phyloP scores from a whole-genome alignment of 1,139 yeast species.

The Yamadazyma dushanensis region DNA sequence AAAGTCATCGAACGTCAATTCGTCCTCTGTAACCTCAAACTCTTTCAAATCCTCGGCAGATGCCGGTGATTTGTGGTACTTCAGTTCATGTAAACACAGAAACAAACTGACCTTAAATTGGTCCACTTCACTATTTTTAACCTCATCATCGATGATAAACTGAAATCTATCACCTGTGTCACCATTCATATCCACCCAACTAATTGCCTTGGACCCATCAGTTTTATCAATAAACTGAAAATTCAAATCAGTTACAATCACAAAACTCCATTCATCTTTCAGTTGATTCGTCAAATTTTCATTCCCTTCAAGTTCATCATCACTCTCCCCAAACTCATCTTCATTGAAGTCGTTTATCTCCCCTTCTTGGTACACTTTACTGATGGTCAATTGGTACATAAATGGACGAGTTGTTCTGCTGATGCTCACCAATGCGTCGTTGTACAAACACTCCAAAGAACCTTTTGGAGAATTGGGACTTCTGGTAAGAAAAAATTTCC shows the following conservation, averaged over 20 bases:
- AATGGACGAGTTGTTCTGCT: conserved; percentile 66
- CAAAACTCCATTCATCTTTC: conserved; percentile 66
- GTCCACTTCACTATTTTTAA: conserved; percentile 57
- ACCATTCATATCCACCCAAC: conserved; percentile 84
- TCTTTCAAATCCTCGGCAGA: conserved; percentile 52
- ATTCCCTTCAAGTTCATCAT: conserved; percentile 53
- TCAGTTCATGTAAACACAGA: conserved; percentile 75
- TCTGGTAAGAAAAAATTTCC: conserved; percentile 73
- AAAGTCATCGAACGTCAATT: conserved; percentile 25
- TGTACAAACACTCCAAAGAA: conserved; percentile 77
- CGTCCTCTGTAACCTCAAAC: conserved; percentile 44
- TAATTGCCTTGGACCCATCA: conserved; percentile 48
- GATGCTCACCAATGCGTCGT: conserved; percentile 75
- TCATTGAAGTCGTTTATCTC: conserved; percentile 46
- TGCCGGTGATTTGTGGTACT: conserved; percentile 44
- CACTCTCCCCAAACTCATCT: conserved; percentile 48
- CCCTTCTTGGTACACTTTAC: conserved; percentile 68
- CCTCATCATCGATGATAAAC: conserved; percentile 69
- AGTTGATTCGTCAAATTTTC: conserved; percentile 14
- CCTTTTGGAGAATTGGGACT: conserved; percentile 83
- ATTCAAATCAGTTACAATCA: conserved; percentile 62
- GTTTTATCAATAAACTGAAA: conserved; percentile 39
- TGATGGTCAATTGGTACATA: conserved; percentile 70
- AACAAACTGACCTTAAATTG: conserved; percentile 63
- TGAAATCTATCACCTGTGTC: conserved; percentile 87